Conservation (phyloP, 176 grass and related monocot genomes). For the Oryza punctata region DNA sequence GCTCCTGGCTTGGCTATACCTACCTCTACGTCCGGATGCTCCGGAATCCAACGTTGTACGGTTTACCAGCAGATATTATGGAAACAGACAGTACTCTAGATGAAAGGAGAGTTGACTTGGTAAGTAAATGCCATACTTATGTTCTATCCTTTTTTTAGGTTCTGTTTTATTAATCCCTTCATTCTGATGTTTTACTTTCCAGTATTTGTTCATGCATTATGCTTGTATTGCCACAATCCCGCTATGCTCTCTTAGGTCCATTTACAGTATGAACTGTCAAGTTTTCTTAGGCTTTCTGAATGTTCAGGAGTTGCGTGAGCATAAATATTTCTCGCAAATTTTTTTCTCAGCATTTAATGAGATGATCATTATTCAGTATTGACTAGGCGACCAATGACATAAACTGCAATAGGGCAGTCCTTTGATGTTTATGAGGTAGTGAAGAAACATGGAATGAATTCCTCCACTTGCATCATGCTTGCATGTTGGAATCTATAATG, state of each 20-base stretch:
- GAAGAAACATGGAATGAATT: no score
- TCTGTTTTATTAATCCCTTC: not conserved
- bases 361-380: no score
- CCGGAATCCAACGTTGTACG: slow-evolving; percentile 87
- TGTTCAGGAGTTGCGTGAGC: no score
- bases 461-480: no score
- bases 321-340: no score
- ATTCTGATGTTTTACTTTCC: slow-evolving; percentile 28
- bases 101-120: slow-evolving; percentile 91
- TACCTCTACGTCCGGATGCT: slow-evolving; percentile 91
- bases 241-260: not conserved
- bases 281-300: not conserved
- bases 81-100: slow-evolving; percentile 78
- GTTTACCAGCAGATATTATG: slow-evolving; percentile 73
- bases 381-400: no score
- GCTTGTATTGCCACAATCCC: not conserved
- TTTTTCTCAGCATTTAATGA: no score
- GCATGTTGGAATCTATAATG: no score
- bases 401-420: no score
- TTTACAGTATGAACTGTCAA: not conserved
- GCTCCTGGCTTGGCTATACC: slow-evolving; percentile 87
- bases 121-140: slow-evolving; percentile 45
- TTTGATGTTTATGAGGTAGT: no score
- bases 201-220: slow-evolving; percentile 15
- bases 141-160: not conserved